Percentiles rank a stretch among this genome's conserved stretches.
Evolutionary conservation across 1,284 basidiomycete species (phyloP).

Genomic region (Lignosus rhinocerotis): DNA sequence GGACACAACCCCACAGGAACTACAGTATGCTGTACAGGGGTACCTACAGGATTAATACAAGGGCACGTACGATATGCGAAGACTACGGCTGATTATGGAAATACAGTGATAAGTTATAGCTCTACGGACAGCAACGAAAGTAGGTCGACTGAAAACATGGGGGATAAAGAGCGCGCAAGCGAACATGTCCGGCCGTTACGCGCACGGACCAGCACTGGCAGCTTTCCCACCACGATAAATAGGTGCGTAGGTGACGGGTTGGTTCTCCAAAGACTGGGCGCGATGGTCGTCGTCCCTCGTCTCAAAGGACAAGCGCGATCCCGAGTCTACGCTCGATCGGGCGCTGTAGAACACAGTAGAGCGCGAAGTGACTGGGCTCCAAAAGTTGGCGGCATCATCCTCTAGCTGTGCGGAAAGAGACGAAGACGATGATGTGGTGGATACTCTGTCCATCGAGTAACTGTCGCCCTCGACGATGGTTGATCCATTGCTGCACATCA

Average conservation of each 20-base stretch:
- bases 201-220: not conserved
- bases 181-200: not conserved
- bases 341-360: constrained; percentile 27
- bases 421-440: not conserved
- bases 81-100: not conserved
- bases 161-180: not conserved
- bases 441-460: not conserved
- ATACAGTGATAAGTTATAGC: not conserved
- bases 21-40: not conserved
- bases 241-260: not conserved
- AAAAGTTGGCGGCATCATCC: constrained; percentile 8
- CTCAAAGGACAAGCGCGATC: not conserved
- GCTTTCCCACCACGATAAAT: not conserved
- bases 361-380: constrained; percentile 12
- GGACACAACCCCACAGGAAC: not conserved
- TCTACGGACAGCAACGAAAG: not conserved
- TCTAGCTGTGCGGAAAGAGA: not conserved
- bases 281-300: not conserved
- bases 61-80: not conserved
- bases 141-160: not conserved
- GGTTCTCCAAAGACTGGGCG: not conserved
- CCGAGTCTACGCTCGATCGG: constrained; percentile 21
- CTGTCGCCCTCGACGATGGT: constrained; percentile 2
- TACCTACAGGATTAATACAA: not conserved
- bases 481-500: not conserved